These are phyloP conservation scores for Yamadazyma kanchanaburiensis DNA, from an alignment of 1,139 yeast species.

Conservation along the genomic window DNA sequence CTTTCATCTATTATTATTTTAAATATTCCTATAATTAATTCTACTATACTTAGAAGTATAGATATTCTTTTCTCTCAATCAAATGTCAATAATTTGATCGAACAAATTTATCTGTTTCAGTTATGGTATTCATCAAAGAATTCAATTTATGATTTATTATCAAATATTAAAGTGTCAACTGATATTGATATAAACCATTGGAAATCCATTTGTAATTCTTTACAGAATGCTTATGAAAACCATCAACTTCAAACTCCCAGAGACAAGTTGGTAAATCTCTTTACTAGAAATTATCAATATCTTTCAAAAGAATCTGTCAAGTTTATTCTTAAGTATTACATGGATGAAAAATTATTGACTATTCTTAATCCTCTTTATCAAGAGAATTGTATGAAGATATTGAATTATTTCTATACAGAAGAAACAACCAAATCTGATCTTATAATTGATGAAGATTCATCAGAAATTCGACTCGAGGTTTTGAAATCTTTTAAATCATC, in stretches of 20 bases:
- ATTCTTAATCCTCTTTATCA: slow-evolving; percentile 54
- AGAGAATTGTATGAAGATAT: slow-evolving; percentile 41
- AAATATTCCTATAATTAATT: slow-evolving; percentile 28
- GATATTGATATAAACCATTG: slow-evolving; percentile 33
- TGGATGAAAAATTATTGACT: slow-evolving; percentile 50
- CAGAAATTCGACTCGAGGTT: slow-evolving; percentile 34
- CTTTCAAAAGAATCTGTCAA: slow-evolving; percentile 34
- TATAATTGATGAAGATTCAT: slow-evolving; percentile 4
- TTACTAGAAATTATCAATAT: slow-evolving; percentile 33
- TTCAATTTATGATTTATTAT: slow-evolving; percentile 39
- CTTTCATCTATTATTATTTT: slow-evolving; percentile 19
- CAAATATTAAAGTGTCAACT: slow-evolving; percentile 19
- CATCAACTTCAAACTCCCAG: slow-evolving; percentile 44
- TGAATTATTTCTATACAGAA: slow-evolving; percentile 43
- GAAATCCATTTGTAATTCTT: slow-evolving; percentile 34
- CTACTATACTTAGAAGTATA: slow-evolving; percentile 29
- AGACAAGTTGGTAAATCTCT: slow-evolving; percentile 42
- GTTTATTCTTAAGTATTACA: slow-evolving; percentile 46
- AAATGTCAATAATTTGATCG: slow-evolving; percentile 10
- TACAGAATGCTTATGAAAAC: slow-evolving; percentile 31
- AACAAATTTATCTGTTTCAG: slow-evolving; percentile 35
- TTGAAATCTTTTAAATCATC: slow-evolving; percentile 44
- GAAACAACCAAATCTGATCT: slow-evolving; percentile 10
- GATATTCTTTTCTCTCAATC: slow-evolving; percentile 30
- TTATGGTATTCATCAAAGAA: slow-evolving; percentile 45